Base-by-base conservation (phyloP, 352 stramenopile species). In the Globisporangium spinosum region DNA sequence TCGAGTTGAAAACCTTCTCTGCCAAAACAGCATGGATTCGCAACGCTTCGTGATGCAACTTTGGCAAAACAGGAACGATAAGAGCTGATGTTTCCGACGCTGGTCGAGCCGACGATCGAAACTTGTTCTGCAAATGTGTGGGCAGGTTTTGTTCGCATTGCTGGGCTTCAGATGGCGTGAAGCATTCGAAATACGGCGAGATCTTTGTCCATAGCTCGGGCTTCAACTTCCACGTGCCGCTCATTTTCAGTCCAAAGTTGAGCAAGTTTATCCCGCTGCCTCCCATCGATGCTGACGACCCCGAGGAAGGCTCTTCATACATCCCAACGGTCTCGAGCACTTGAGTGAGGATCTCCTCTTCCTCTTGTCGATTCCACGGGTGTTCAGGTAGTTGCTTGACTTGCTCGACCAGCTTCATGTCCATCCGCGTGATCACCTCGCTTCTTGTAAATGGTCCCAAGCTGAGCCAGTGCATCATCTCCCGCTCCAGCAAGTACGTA, bases 401-500 rank as follows among this genome's bases (percentile, higher is more conserved):
- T 62, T 85, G 79, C 65, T 94, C 87, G 15, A 94, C 73, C 23
- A 94, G 69, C 69, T 90, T 89, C 66, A 87, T 78, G 66, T 94
- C 82, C 23, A 83, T 75, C 40, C 87, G 83, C 58, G 75, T 70
- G 10, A 87, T 65, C 51, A 93, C 68, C 47, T 94, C 87, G 63
- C 84, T 93, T 47, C 87, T 73, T 12, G 83, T 86, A 32, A 85
- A 87, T 13, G 87, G 82, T 1, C 84, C 87, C 10, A 91, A 71
- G 40, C 77, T 84, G 10, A 94, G 68, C 83, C 87, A 94, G 63
- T 94, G 86, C 70, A 87, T 88, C 61, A 90, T 79, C 34, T 94
- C 83, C 25, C 86, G 83, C 67, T 89, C 78, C 47, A 93, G 68
- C 1, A 90, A 71, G 71, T 74, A 82, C 20, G 78, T 76, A 4